Evolutionary conservation across 306 rosid species (phyloP).

Genomic region (Citrullus colocynthis): DNA sequence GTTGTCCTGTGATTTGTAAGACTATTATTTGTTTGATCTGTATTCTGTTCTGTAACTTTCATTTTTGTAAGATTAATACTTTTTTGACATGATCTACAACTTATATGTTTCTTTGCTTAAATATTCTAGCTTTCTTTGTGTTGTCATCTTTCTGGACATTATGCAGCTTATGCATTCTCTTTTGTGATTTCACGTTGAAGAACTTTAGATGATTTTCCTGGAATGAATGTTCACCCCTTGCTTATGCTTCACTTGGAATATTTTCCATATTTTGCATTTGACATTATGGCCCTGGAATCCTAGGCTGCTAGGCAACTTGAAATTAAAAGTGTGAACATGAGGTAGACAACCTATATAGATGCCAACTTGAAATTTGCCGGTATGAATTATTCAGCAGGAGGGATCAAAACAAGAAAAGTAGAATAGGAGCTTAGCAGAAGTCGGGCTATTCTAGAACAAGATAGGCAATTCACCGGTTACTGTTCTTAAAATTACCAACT

Average conservation of each 20-base stretch:
- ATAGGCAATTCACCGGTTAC: not conserved
- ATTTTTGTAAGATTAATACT: not conserved
- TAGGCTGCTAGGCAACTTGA: not conserved
- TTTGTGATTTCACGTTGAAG: not conserved
- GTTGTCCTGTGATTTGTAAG: not conserved
- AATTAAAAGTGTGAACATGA: not conserved
- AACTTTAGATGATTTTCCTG: not conserved
- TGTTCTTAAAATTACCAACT: not conserved
- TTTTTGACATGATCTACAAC: not conserved
- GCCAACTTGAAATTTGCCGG: not conserved
- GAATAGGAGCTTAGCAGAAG: not conserved
- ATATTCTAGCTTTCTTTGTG: not conserved
- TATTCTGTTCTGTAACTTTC: not conserved
- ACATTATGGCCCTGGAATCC: not conserved
- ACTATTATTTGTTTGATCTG: not conserved
- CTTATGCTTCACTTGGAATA: not conserved
- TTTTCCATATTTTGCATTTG: not conserved
- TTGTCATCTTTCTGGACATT: not conserved
- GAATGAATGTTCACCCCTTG: not conserved
- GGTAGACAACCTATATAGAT: not conserved
- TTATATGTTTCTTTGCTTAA: not conserved
- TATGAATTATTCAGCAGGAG: not conserved
- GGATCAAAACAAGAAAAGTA: not conserved
- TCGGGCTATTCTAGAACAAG: not conserved
- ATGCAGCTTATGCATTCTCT: not conserved